Conservation (phyloP, 108 stramenopile species). For the Fistulifera pelliculosa region DNA sequence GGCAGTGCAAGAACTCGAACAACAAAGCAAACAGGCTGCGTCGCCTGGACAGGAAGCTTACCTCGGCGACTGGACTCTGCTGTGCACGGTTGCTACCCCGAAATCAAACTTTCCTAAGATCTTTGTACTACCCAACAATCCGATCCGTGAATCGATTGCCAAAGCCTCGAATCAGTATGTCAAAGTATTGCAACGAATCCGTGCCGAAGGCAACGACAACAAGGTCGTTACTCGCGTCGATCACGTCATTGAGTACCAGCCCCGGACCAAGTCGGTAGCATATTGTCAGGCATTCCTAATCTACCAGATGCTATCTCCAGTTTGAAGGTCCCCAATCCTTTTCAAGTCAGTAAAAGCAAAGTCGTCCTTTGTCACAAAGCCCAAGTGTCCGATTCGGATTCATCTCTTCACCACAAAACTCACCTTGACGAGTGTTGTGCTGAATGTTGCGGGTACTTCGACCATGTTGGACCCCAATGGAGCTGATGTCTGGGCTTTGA, state of each 20-base stretch:
- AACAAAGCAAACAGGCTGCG: background rate
- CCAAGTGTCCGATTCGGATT: conserved; percentile 29
- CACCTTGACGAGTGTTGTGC: conserved; percentile 28
- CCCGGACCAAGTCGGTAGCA: conserved; percentile 30
- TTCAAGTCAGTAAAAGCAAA: conserved; percentile 48
- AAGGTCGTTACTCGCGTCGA: conserved; percentile 39
- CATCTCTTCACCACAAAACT: conserved; percentile 49
- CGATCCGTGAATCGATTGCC: conserved; percentile 23
- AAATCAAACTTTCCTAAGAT: conserved; percentile 22
- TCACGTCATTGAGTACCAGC: conserved; percentile 56
- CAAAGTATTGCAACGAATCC: conserved; percentile 54
- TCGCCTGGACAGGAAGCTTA: background rate
- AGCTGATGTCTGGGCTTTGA: conserved; percentile 52
- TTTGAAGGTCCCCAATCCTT: conserved; percentile 53
- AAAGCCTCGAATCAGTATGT: conserved; percentile 27
- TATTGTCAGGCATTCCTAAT: conserved; percentile 17
- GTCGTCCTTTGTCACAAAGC: conserved; percentile 68
- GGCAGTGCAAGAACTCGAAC: conserved; percentile 24
- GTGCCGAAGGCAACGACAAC: conserved; percentile 9
- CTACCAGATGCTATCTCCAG: conserved; percentile 23
- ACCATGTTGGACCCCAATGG: conserved; percentile 51
- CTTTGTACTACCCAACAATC: conserved; percentile 16
- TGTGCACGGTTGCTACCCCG: conserved; percentile 36
- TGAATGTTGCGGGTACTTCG: conserved; percentile 65
- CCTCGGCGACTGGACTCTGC: conserved; percentile 63